A percentile compares a stretch with the other conserved stretches of the same genome.
These are phyloP conservation scores for Aspergillus leporis DNA, from an alignment of 495 filamentous ascomycete species.

Conservation along the genomic window DNA sequence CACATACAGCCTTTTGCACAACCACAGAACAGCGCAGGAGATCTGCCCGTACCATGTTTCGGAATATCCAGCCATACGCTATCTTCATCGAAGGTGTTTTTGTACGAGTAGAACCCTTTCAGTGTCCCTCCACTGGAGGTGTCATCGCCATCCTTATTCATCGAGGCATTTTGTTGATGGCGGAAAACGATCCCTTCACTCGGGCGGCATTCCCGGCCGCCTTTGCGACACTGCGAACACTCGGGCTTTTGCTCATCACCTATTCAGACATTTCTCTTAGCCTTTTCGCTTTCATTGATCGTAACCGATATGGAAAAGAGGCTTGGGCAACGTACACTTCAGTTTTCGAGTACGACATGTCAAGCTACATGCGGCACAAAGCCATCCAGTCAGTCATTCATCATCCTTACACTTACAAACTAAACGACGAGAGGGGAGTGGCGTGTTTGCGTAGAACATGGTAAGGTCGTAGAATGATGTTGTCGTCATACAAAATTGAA, in stretches of 20 bases:
- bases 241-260: slow-evolving; percentile 58
- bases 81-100: slow-evolving; percentile 63
- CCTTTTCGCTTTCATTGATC: not conserved
- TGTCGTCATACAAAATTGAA: not conserved
- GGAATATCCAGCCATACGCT: slow-evolving; percentile 66
- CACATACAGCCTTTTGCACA: not conserved
- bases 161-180: slow-evolving; percentile 72
- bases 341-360: slow-evolving; percentile 65
- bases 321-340: slow-evolving; percentile 48
- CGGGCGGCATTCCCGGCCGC: slow-evolving; percentile 59
- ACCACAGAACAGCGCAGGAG: not conserved
- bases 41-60: slow-evolving; percentile 44
- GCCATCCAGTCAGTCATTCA: slow-evolving; percentile 11
- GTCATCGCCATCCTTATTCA: slow-evolving; percentile 52
- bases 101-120: slow-evolving; percentile 69
- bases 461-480: not conserved
- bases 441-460: not conserved
- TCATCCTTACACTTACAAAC: not conserved
- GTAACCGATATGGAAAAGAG: slow-evolving; percentile 1
- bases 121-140: slow-evolving; percentile 47
- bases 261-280: slow-evolving; percentile 19
- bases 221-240: slow-evolving; percentile 62
- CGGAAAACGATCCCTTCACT: slow-evolving; percentile 66
- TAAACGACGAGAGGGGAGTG: not conserved
- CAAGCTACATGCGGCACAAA: slow-evolving; percentile 38